These are phyloP conservation scores for Polytrichum commune DNA, from an alignment of 225 moss, liverwort and hornwort genomes.

Conservation along the genomic window DNA sequence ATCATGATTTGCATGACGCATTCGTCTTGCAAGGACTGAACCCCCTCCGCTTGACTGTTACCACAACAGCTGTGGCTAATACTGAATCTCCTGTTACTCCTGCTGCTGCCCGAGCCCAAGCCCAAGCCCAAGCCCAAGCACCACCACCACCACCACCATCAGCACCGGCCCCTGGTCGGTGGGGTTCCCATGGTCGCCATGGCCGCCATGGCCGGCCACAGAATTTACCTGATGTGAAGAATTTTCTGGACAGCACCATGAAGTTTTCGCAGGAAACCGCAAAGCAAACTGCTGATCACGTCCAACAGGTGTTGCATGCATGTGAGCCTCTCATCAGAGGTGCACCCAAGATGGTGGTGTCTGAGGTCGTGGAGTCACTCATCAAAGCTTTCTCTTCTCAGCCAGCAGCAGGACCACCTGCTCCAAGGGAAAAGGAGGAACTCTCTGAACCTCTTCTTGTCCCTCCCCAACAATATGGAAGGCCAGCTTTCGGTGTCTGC, in stretches of 20 bases:
- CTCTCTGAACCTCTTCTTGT: slow-evolving; percentile 3
- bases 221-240: slow-evolving; percentile 8
- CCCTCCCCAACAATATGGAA: neutral
- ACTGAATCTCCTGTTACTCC: neutral
- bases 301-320: slow-evolving; percentile 10
- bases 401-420: neutral
- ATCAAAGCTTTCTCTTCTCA: slow-evolving; percentile 6
- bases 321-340: slow-evolving; percentile 11
- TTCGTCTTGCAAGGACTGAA: slow-evolving; percentile 32
- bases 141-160: too few species aligned
- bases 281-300: slow-evolving; percentile 12
- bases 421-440: neutral
- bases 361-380: slow-evolving; percentile 9
- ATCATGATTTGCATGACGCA: slow-evolving; percentile 44
- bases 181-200: neutral
- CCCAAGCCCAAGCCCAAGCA: too few species aligned
- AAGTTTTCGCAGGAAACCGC: slow-evolving; percentile 11
- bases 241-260: slow-evolving; percentile 8
- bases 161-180: neutral
- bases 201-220: slow-evolving; percentile 6
- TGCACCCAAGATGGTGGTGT: slow-evolving; percentile 8
- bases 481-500: too few species aligned
- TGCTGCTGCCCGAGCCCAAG: neutral
- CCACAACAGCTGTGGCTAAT: neutral
- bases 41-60: slow-evolving; percentile 48